phyloP scores from a whole-genome alignment of 2,329 filamentous ascomycete species.

The Botrytis fragariae region DNA sequence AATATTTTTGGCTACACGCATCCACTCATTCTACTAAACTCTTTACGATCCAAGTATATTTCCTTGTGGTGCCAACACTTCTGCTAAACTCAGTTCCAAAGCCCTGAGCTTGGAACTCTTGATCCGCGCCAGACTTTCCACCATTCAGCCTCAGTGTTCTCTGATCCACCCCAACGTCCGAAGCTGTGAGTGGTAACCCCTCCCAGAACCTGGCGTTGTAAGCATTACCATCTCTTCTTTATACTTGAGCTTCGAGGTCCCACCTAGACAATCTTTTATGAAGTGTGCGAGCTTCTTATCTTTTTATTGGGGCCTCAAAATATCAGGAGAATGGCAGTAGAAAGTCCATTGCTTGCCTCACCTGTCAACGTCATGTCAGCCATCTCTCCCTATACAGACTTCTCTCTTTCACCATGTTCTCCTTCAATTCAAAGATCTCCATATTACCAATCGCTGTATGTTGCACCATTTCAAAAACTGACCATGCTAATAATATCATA shows the following conservation, averaged over 20 bases:
- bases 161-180: conserved; percentile 18
- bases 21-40: conserved; percentile 12
- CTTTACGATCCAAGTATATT: neutral
- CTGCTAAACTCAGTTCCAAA: neutral
- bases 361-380: conserved; percentile 55
- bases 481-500: conserved; percentile 22
- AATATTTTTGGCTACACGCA: conserved; percentile 20
- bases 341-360: conserved; percentile 62
- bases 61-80: conserved; percentile 13
- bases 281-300: conserved; percentile 9
- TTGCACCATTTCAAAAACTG: conserved; percentile 15
- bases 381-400: conserved; percentile 54
- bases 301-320: conserved; percentile 3
- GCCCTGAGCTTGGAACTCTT: conserved; percentile 6
- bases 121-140: conserved; percentile 8
- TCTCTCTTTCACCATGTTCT: conserved; percentile 54
- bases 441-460: conserved; percentile 54
- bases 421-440: conserved; percentile 45
- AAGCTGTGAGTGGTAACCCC: conserved; percentile 16
- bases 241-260: conserved; percentile 13
- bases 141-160: conserved; percentile 14
- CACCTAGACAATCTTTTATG: neutral
- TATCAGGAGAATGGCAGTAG: conserved; percentile 51
- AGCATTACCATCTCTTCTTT: conserved; percentile 15
- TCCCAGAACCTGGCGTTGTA: conserved; percentile 20